Conservation (phyloP, 768 basidiomycete species). For the Pulveroboletus sp. region DNA sequence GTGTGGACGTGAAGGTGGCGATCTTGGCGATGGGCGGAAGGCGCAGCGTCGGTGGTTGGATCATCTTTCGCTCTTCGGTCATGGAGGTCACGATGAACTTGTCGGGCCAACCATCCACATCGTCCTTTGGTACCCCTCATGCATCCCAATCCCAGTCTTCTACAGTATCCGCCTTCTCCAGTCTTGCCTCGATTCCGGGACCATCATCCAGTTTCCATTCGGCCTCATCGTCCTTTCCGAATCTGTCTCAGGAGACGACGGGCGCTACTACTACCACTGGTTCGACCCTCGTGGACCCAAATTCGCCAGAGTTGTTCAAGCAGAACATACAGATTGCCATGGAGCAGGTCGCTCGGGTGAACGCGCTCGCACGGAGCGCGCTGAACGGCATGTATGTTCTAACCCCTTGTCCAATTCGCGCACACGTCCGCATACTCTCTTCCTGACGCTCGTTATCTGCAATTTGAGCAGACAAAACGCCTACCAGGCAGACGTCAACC, state of each 20-base stretch:
- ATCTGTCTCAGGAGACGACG: slow-evolving; percentile 28
- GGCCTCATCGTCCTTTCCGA: slow-evolving; percentile 12
- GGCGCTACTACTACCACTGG: background rate
- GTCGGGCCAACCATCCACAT: slow-evolving; percentile 5
- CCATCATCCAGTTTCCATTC: slow-evolving; percentile 6
- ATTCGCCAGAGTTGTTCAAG: slow-evolving; percentile 59
- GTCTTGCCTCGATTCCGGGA: slow-evolving; percentile 9
- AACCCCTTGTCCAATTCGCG: too few species aligned
- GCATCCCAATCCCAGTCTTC: slow-evolving; percentile 17
- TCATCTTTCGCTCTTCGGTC: background rate
- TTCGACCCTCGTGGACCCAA: slow-evolving; percentile 40
- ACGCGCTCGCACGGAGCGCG: slow-evolving; percentile 44
- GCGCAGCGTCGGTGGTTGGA: slow-evolving; percentile 42
- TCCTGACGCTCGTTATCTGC: background rate
- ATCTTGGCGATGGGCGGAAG: slow-evolving; percentile 54
- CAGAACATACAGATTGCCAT: slow-evolving; percentile 47
- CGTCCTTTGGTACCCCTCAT: slow-evolving; percentile 7
- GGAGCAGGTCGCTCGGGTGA: slow-evolving; percentile 46
- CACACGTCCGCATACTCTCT: too few species aligned
- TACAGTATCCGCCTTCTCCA: slow-evolving; percentile 13
- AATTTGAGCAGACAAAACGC: slow-evolving; percentile 47
- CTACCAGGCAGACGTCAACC: slow-evolving; percentile 51
- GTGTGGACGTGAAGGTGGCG: slow-evolving; percentile 28
- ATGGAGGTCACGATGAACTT: slow-evolving; percentile 12
- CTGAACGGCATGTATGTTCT: slow-evolving; percentile 50